Evolutionary conservation across 805 yeast species (phyloP).

Genomic region (Danielia oregonensis): DNA sequence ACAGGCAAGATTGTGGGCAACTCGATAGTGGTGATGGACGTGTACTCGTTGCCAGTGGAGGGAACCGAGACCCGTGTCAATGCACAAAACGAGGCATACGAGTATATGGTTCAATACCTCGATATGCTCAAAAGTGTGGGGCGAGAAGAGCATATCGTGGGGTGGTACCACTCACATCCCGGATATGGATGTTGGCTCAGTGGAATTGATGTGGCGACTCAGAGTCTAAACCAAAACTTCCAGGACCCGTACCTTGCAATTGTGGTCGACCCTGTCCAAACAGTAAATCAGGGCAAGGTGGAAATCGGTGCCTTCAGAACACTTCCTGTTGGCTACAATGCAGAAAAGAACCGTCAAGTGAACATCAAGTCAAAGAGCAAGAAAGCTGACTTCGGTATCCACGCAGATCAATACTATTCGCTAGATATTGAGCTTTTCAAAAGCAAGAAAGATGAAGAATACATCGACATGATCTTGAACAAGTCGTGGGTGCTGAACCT

Average conservation of each 20-base stretch:
- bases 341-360: constrained; percentile 4
- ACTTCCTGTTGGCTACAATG: constrained; percentile 36
- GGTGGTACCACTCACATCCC: constrained; percentile 98
- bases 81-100: constrained; percentile 91
- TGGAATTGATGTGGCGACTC: constrained; percentile 91
- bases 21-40: constrained; percentile 69
- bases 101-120: constrained; percentile 85
- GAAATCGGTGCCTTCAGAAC: constrained; percentile 92
- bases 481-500: constrained; percentile 22
- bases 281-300: constrained; percentile 57
- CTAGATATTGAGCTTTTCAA: constrained; percentile 59
- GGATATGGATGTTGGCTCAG: constrained; percentile 97
- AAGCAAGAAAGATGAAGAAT: constrained; percentile 45
- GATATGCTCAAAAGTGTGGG: constrained; percentile 51
- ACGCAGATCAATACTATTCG: constrained; percentile 65
- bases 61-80: constrained; percentile 96
- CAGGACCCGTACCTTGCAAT: constrained; percentile 91
- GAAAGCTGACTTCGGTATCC: constrained; percentile 64
- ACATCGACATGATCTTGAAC: constrained; percentile 24
- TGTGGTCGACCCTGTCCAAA: constrained; percentile 80
- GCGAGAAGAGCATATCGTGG: constrained; percentile 66
- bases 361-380: constrained; percentile 21
- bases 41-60: constrained; percentile 85
- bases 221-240: constrained; percentile 74
- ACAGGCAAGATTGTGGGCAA: constrained; percentile 65